Conservation (phyloP, 129 eudicot species). For the Helianthus tuberosus region DNA sequence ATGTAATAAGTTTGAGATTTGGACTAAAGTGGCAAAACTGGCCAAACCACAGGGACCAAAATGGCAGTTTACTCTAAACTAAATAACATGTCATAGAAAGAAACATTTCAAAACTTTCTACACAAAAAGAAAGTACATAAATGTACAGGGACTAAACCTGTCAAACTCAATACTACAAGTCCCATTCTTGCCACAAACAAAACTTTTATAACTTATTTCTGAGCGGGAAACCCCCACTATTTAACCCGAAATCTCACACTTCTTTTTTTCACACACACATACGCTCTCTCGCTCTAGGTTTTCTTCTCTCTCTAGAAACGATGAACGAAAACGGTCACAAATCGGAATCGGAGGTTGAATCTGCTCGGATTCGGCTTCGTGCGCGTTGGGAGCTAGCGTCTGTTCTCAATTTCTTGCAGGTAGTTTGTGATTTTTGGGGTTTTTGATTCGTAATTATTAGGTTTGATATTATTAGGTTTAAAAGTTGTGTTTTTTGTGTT, state of each 20-base stretch:
- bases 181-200: background rate
- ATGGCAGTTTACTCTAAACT: too few species aligned
- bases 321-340: constrained; percentile 32
- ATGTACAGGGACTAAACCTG: constrained; percentile 8
- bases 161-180: background rate
- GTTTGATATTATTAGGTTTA: background rate
- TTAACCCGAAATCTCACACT: constrained; percentile 25
- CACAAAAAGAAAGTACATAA: background rate
- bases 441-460: background rate
- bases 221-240: constrained; percentile 43
- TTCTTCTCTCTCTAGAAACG: constrained; percentile 15
- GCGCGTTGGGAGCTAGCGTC: constrained; percentile 92
- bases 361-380: constrained; percentile 56
- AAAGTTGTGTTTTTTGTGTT: background rate
- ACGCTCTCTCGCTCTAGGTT: constrained; percentile 31
- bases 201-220: constrained; percentile 13
- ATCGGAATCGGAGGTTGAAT: constrained; percentile 30
- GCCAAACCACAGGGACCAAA: too few species aligned
- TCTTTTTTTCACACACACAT: constrained; percentile 11
- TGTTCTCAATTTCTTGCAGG: constrained; percentile 78
- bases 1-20: too few species aligned
- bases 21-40: too few species aligned
- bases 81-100: background rate
- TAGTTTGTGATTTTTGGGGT: constrained; percentile 19
- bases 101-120: background rate